phyloP scores from a whole-genome alignment of 805 yeast species.

The Grigorovia jiainica region DNA sequence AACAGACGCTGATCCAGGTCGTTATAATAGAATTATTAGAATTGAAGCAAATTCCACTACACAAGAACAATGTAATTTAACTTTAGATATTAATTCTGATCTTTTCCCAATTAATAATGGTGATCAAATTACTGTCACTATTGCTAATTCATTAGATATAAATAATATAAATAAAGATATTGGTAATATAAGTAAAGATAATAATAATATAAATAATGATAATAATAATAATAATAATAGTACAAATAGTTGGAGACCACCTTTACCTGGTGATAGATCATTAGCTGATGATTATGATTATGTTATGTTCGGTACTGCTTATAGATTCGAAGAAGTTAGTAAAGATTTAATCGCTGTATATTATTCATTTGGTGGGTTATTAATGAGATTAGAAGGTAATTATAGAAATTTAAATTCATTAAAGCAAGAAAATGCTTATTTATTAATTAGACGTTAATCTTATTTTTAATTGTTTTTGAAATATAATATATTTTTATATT shows the following conservation, averaged over 20 bases:
- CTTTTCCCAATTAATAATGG: slow-evolving; percentile 73
- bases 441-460: slow-evolving; percentile 60
- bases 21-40: slow-evolving; percentile 88
- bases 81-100: slow-evolving; percentile 85
- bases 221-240: slow-evolving; percentile 31
- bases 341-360: slow-evolving; percentile 71
- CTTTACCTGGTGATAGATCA: slow-evolving; percentile 72
- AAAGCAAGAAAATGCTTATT: slow-evolving; percentile 89
- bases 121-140: slow-evolving; percentile 75
- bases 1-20: slow-evolving; percentile 73
- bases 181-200: slow-evolving; percentile 30
- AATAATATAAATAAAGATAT: slow-evolving; percentile 35
- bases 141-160: slow-evolving; percentile 63
- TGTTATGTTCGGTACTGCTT: slow-evolving; percentile 96
- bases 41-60: slow-evolving; percentile 82
- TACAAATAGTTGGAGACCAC: slow-evolving; percentile 40
- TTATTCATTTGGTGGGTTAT: slow-evolving; percentile 90
- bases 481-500: too few species aligned
- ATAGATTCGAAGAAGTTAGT: slow-evolving; percentile 82
- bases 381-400: slow-evolving; percentile 90
- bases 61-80: slow-evolving; percentile 56
- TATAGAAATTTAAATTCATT: slow-evolving; percentile 80
- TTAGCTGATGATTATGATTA: slow-evolving; percentile 96
- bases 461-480: too few species aligned
- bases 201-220: slow-evolving; percentile 36